Evolutionary conservation across 2,329 filamentous ascomycete genomes (phyloP).

Genomic region (Chaetomium sp.): DNA sequence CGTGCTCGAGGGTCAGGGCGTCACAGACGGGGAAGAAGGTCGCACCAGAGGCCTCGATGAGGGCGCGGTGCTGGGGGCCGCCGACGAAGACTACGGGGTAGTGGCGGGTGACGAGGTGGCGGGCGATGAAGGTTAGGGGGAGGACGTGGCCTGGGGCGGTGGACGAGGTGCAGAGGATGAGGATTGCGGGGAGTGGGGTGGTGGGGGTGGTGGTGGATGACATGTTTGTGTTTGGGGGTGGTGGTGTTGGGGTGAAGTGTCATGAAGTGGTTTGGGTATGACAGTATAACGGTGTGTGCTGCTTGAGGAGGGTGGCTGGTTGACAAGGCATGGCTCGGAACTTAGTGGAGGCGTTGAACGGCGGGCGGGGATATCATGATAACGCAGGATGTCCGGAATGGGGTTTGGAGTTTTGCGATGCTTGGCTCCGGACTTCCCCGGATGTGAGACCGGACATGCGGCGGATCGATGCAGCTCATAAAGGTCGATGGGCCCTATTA

Average conservation of each 20-base stretch:
- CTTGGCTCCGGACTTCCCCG: neutral
- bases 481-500: neutral
- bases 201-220: no score
- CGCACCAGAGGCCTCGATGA: neutral
- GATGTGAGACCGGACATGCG: neutral
- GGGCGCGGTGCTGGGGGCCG: neutral
- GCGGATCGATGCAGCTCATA: neutral
- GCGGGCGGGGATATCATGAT: neutral
- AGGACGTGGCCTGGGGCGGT: constrained; percentile 26
- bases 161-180: constrained; percentile 27
- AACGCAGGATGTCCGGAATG: neutral
- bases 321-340: neutral
- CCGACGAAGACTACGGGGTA: neutral
- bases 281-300: neutral
- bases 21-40: neutral
- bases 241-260: neutral
- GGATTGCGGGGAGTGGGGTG: constrained; percentile 19
- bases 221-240: neutral
- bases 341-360: neutral
- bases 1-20: neutral
- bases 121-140: constrained; percentile 37
- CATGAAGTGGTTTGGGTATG: neutral
- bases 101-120: neutral
- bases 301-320: neutral
- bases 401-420: neutral